phyloP scores from a whole-genome alignment of 164 flowering plant genomes.

The Dillenia turbinata region DNA sequence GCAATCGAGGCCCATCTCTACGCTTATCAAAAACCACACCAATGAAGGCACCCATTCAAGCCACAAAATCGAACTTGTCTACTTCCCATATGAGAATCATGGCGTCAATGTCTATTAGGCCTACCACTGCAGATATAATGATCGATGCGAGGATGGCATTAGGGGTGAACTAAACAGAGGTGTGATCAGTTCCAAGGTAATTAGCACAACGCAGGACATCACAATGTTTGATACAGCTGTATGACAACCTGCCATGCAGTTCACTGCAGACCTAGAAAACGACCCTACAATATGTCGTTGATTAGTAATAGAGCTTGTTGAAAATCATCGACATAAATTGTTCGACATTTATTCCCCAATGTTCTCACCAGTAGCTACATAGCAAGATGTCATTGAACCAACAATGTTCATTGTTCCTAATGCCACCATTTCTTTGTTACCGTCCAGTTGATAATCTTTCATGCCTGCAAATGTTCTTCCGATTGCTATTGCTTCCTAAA shows the following conservation, averaged over 20 bases:
- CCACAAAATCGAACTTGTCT: constrained; percentile 84
- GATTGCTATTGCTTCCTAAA: constrained; percentile 88
- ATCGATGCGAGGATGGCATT: constrained; percentile 85
- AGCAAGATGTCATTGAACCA: constrained; percentile 93
- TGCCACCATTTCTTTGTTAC: constrained; percentile 97
- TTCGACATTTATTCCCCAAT: neutral
- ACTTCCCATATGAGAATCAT: constrained; percentile 74
- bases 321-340: neutral
- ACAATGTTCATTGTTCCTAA: constrained; percentile 83
- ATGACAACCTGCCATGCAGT: constrained; percentile 89
- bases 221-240: constrained; percentile 89
- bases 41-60: constrained; percentile 91
- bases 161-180: constrained; percentile 90
- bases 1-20: constrained; percentile 90
- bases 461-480: constrained; percentile 89
- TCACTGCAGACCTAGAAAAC: constrained; percentile 91
- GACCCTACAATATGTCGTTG: constrained; percentile 50
- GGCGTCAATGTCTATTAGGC: constrained; percentile 70
- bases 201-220: constrained; percentile 70
- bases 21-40: constrained; percentile 77
- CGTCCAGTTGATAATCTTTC: constrained; percentile 85
- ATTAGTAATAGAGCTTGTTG: too few relatives aligned
- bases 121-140: constrained; percentile 76
- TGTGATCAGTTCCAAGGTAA: constrained; percentile 70
- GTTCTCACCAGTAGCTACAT: constrained; percentile 75